Conservation (phyloP, 345 rosid species). For the Brassica napus region DNA sequence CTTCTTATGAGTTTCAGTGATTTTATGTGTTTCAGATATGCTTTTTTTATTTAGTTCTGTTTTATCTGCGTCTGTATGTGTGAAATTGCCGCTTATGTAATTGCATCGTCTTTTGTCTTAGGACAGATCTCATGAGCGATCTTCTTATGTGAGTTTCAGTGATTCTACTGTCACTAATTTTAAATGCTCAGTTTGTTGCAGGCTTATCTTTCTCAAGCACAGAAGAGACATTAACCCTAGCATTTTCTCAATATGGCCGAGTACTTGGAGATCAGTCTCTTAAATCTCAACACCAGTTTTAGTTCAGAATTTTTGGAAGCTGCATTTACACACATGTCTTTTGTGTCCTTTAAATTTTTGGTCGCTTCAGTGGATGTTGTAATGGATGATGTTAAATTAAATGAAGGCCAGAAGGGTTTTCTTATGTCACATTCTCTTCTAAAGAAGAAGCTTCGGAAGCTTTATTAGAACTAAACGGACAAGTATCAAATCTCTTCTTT, state of each 20-base stretch:
- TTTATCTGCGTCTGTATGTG: neutral
- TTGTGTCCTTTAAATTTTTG: too few species aligned
- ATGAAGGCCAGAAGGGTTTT: too few species aligned
- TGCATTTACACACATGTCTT: too few species aligned
- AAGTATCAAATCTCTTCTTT: slow-evolving; percentile 37
- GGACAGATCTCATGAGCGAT: neutral
- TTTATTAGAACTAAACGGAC: slow-evolving; percentile 54
- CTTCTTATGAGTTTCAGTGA: neutral
- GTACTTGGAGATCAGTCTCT: too few species aligned
- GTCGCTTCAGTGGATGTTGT: too few species aligned
- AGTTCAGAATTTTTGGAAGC: too few species aligned
- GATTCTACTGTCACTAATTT: neutral
- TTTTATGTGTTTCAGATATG: neutral
- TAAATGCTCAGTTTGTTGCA: slow-evolving; percentile 29
- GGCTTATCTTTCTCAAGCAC: slow-evolving; percentile 59
- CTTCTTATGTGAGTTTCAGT: neutral
- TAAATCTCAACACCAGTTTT: too few species aligned
- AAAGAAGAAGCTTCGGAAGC: slow-evolving; percentile 41
- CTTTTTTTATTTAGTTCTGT: neutral
- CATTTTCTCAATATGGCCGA: slow-evolving; percentile 60
- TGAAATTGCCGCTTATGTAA: neutral
- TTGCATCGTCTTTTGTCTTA: neutral
- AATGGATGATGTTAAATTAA: too few species aligned
- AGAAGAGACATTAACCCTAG: slow-evolving; percentile 42
- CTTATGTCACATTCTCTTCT: slow-evolving; percentile 54